A percentile compares a stretch with the other conserved stretches of the same genome.
phyloP scores from a whole-genome alignment of 768 basidiomycete species.

The Suillus weaverae region DNA sequence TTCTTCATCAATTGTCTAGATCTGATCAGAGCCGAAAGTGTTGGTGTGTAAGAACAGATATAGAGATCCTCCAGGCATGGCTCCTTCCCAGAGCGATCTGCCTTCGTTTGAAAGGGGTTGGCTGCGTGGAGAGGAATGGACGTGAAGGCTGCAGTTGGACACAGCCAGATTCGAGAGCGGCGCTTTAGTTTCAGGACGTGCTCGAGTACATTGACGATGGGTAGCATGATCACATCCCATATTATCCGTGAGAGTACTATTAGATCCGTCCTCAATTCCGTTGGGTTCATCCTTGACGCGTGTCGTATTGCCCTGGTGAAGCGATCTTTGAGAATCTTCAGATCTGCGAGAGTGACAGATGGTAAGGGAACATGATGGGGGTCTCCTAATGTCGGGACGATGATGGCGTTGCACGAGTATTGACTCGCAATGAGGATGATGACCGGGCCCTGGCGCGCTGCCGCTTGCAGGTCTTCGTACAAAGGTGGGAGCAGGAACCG shows the following conservation, averaged over 20 bases:
- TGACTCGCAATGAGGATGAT: background rate
- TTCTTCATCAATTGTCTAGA: background rate
- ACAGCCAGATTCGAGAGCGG: background rate
- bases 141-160: too few relatives aligned
- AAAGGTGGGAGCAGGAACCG: background rate
- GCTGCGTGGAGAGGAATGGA: too few relatives aligned
- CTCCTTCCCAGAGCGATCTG: too few relatives aligned
- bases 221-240: background rate
- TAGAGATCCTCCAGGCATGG: too few relatives aligned
- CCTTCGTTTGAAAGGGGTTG: too few relatives aligned
- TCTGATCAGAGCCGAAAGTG: too few relatives aligned
- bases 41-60: too few relatives aligned
- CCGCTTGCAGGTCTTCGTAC: background rate
- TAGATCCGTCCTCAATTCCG: background rate
- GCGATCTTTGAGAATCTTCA: background rate
- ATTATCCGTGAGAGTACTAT: background rate
- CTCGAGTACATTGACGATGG: background rate
- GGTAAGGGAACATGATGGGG: background rate
- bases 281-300: too few relatives aligned
- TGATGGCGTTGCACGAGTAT: background rate
- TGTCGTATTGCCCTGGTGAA: background rate
- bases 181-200: background rate
- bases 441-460: background rate
- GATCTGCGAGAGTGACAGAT: background rate
- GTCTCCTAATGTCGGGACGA: background rate